Evolutionary conservation across 306 rosid genomes (phyloP), one percentile per base, ranked within the genome.

Genomic region (Benincasa hispida): DNA sequence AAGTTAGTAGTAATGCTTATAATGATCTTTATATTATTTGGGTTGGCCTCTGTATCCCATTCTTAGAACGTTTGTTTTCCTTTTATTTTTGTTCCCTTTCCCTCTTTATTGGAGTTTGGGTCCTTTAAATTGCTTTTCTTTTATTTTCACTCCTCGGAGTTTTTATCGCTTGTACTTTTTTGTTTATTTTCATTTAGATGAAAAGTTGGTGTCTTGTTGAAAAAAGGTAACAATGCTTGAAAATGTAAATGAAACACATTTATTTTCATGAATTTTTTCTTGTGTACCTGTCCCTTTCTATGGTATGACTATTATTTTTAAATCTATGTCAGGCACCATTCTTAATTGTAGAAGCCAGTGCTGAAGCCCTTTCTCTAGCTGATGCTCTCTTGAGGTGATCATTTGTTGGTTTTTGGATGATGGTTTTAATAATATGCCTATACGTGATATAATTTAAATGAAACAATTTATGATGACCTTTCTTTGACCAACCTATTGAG

Each of bases 311-410:
- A 59, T 28, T 63, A 73, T 78, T 47, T 77, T 85, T 72, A 70
- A 53, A 87, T 83, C 53, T 66, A 76, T 79, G 70, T 66, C 78
- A 93, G 98, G 98, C 96, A 77, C 98, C 98, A 10, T 88, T 89
- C 79, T 79, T 90, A 72, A 88, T 93, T 81, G 93, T 93, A 72
- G 97, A 93, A 79, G 97, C 91, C 63, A 90, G 88, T 82, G 83
- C 93, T 37, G 98, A 93, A 80, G 89, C 96, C 81, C 88, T 91
- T 72, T 87, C 94, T 54, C 77, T 91, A 81, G 85, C 91, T 27
- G 96, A 93, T 77, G 90, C 91, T 42, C 97, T 93, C 83, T 78
- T 93, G 86, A 93, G 98, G 98, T 93, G 81, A 86, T 76, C 58
- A 72, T 75, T 50, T 42, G 74, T 70, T 51, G 55, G 18, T 50